Evolutionary conservation across 768 basidiomycete genomes (phyloP), one percentile per base, ranked within the genome.

Genomic region (Phallus indusiatus): DNA sequence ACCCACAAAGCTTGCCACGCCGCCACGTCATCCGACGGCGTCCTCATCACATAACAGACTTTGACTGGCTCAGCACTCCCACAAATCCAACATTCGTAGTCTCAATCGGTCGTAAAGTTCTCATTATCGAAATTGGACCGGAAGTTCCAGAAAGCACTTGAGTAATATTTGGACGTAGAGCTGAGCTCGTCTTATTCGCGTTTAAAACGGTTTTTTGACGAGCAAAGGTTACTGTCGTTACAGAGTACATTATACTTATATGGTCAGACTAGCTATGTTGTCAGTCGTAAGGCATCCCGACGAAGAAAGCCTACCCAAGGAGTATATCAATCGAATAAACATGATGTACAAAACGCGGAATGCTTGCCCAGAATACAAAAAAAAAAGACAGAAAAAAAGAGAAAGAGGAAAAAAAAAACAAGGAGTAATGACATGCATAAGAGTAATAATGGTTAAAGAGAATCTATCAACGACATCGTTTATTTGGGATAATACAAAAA

Each of bases 1-100:
- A 83, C 68, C 69, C 82, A 17, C 78, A 87, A 52, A 77, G 84
- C 22, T 79, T 82, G 59, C 86, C 88, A 24, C 81, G 80, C 16
- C 70, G 76, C 9, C 81, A 90, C 54, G 71, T 70, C 47, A 66
- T 91, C 56, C 77, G 78, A 24, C 75, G 81, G 24, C 79, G 79
- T 22, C 89, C 89, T 16, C 79, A 85, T 68, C 75, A 77, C 61
- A 74, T 90, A 35, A 78, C 79, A 55, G 85, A 88, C 67, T 88
- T 92, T 64, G 90, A 91, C 72, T 91, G 90, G 70, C 71, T 92
- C 21, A 55, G 60, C 9, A 46, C 28, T 22, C 74, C 71, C 47
- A 33, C 50, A 36, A 24, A 24, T 59, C 84, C 85, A 48, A 74
- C 82, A 34, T 78, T 92, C 57, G 90, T 79, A 2, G 82, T 83